Base-by-base conservation (phyloP, 2,329 filamentous ascomycete species). In the Exophiala alcalophila region DNA sequence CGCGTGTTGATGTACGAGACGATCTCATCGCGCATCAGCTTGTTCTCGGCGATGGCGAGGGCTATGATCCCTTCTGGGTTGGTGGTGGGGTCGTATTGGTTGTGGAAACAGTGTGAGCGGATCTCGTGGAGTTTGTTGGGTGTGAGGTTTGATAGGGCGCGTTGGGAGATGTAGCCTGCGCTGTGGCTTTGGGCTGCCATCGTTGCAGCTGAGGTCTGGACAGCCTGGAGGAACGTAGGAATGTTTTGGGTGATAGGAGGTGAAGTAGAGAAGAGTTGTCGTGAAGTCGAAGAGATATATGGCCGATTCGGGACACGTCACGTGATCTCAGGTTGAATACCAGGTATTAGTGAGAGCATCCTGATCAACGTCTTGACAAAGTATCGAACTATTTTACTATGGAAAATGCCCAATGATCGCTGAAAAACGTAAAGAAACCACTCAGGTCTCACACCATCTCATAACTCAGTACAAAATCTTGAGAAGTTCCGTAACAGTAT, bases 1-100 rank as follows among this genome's bases (percentile, higher is more conserved):
- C 45, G 18, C 9, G n/a, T 36, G 37, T 50, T 52, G 36, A 54
- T 43, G 28, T 52, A 41, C 4, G 29, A 26, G 12, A 39, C 36
- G 12, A 54, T 49, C 15, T 54, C 49, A 14, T 48, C 36, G 25
- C 42, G 44, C 44, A 54, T 52, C 9, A 54, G 36, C 27, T 44
- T 47, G 41, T 54, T 54, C 32, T 54, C 52, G 2, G 52, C 52
- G 12, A 54, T 39, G 16, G 48, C 47, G 5, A 53, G 37, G 14
- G 47, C 44, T 6, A 53, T 37, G 23, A 52, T 49, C 32, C 49
- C 49, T 7, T 33, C 35, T 9, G 46, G 49, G 11, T 52, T 52
- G 20, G 15, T 40, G 3, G n/a, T 18, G 11, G 23, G 35, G 37
- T 52, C 46, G 34, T 50, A 52, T 27, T 52, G 49, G 27, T 50